Conservation (phyloP, 768 basidiomycete genomes). For the Cystobasidium ongulense region DNA sequence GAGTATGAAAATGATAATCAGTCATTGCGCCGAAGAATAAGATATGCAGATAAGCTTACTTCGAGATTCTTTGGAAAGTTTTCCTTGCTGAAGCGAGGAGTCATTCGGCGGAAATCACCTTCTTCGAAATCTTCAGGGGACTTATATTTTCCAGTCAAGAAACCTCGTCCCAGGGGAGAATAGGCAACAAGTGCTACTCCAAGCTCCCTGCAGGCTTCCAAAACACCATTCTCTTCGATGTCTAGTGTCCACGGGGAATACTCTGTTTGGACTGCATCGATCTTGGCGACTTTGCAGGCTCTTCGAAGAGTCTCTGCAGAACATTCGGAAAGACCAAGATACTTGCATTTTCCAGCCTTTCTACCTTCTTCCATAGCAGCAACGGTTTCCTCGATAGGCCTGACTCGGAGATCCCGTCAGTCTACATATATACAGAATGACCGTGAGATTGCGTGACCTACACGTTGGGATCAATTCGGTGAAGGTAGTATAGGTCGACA, state of each 20-base stretch:
- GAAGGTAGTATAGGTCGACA: conserved; percentile 18
- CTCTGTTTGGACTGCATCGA: conserved; percentile 50
- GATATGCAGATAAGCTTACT: background rate
- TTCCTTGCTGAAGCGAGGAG: conserved; percentile 50
- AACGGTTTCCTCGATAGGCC: conserved; percentile 51
- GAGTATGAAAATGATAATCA: conserved; percentile 6
- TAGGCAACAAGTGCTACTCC: conserved; percentile 34
- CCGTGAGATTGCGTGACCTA: background rate
- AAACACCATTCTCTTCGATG: conserved; percentile 33
- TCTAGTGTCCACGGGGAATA: conserved; percentile 38
- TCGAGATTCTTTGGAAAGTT: conserved; percentile 34
- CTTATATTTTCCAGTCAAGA: conserved; percentile 39
- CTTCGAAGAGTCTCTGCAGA: conserved; percentile 48
- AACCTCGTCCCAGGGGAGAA: conserved; percentile 11
- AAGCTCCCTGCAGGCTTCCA: conserved; percentile 35
- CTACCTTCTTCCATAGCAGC: conserved; percentile 49
- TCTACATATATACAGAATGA: background rate
- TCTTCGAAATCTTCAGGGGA: conserved; percentile 42
- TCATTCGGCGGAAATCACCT: background rate
- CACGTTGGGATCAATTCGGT: conserved; percentile 12
- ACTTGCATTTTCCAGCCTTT: conserved; percentile 55
- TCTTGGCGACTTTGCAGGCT: conserved; percentile 53
- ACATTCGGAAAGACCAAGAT: conserved; percentile 56
- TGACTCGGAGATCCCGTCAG: background rate
- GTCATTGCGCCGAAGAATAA: background rate